These are phyloP conservation scores for Dispira simplex DNA, from an alignment of 192 early-diverging fungal species.

Conservation along the genomic window DNA sequence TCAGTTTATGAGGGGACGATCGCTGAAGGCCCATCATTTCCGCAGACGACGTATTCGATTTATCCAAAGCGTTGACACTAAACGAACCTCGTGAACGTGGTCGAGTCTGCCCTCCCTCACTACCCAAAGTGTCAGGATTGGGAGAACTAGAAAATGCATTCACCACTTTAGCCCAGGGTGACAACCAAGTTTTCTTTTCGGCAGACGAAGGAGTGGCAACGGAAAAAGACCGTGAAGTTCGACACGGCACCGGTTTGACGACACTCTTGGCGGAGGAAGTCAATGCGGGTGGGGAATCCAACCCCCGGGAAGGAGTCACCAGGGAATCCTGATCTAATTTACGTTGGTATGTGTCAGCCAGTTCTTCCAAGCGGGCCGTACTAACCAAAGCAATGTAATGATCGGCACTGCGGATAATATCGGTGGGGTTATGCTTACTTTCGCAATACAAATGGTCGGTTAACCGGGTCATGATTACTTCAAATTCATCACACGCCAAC, in stretches of 20 bases:
- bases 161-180: constrained; percentile 4
- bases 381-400: constrained; percentile 35
- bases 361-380: constrained; percentile 46
- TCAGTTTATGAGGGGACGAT: too few species aligned
- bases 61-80: not conserved
- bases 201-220: not conserved
- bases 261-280: too few species aligned
- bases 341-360: constrained; percentile 35
- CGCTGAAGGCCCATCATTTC: too few species aligned
- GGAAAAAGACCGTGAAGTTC: too few species aligned
- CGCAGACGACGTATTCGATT: too few species aligned
- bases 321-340: too few species aligned
- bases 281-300: too few species aligned
- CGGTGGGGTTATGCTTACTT: constrained; percentile 38
- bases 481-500: constrained; percentile 48
- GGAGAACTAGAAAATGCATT: constrained; percentile 3
- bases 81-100: not conserved
- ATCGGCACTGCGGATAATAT: constrained; percentile 54
- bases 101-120: too few species aligned
- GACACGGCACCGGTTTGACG: too few species aligned
- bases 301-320: too few species aligned
- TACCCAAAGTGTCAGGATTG: too few species aligned
- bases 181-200: not conserved
- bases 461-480: constrained; percentile 55
- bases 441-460: constrained; percentile 56